Evolutionary conservation across 2,329 filamentous ascomycete species (phyloP).

Genomic region (Aureobasidium sp.): DNA sequence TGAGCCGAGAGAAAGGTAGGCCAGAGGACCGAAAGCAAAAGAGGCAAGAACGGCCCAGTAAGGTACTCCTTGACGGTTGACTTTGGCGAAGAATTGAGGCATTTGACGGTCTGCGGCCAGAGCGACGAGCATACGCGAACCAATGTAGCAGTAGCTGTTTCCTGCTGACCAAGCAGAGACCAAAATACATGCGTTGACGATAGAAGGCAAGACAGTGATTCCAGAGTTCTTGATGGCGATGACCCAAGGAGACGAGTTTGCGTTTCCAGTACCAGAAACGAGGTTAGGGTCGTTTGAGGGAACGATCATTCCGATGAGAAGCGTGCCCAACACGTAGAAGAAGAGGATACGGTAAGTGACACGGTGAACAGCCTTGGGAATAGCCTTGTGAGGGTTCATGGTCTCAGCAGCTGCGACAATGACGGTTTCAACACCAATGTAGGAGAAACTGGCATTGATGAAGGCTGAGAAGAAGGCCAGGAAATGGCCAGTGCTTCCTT

Average conservation of each 20-base stretch:
- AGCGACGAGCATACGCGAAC: slow-evolving; percentile 53
- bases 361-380: slow-evolving; percentile 46
- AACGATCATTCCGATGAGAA: slow-evolving; percentile 55
- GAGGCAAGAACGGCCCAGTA: slow-evolving; percentile 44
- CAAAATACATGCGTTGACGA: slow-evolving; percentile 71
- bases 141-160: slow-evolving; percentile 48
- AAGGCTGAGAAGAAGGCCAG: slow-evolving; percentile 26
- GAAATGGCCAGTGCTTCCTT: slow-evolving; percentile 29
- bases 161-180: slow-evolving; percentile 63
- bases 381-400: slow-evolving; percentile 42
- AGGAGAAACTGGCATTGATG: slow-evolving; percentile 41
- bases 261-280: slow-evolving; percentile 39
- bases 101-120: slow-evolving; percentile 54
- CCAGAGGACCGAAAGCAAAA: slow-evolving; percentile 36
- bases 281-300: slow-evolving; percentile 44
- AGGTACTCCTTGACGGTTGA: slow-evolving; percentile 47
- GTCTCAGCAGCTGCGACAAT: slow-evolving; percentile 50
- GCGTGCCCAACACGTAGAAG: slow-evolving; percentile 50
- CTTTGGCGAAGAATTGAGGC: slow-evolving; percentile 49
- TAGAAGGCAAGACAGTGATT: slow-evolving; percentile 58
- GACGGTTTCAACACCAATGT: slow-evolving; percentile 47
- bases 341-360: slow-evolving; percentile 49
- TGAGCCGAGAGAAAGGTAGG: slow-evolving; percentile 32
- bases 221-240: slow-evolving; percentile 63
- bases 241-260: slow-evolving; percentile 52